phyloP scores from a whole-genome alignment of 352 stramenopile species.

The Thraustotheca clavata region DNA sequence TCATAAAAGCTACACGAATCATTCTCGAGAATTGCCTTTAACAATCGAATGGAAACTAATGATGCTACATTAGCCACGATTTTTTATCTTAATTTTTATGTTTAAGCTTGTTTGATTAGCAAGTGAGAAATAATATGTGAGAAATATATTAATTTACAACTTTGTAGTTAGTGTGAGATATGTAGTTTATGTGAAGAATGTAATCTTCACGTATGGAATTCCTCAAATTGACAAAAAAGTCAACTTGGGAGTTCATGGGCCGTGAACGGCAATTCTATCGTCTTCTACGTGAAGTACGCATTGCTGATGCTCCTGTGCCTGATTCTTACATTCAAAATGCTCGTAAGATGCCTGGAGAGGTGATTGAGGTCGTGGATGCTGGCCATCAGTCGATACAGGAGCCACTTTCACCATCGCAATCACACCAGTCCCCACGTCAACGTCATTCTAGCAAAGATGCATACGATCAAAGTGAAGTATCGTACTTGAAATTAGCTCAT shows the following conservation, averaged over 20 bases:
- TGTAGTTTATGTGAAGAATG: too few species aligned
- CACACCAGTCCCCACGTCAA: not conserved
- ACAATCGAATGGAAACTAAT: too few species aligned
- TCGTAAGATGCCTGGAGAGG: slow-evolving; percentile 11
- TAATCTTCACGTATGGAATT: too few species aligned
- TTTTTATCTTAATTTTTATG: too few species aligned
- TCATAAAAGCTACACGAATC: too few species aligned
- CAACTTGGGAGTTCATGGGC: not conserved
- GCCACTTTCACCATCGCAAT: slow-evolving; percentile 9
- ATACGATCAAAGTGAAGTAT: not conserved
- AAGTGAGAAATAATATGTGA: too few species aligned
- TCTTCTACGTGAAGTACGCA: slow-evolving; percentile 6
- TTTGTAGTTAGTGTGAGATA: too few species aligned
- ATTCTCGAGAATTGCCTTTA: too few species aligned
- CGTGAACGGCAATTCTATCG: slow-evolving; percentile 7
- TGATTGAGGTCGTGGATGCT: slow-evolving; percentile 15
- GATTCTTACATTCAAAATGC: slow-evolving; percentile 6
- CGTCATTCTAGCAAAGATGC: not conserved
- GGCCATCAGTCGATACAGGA: slow-evolving; percentile 2
- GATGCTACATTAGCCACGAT: too few species aligned
- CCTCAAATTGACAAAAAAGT: not conserved
- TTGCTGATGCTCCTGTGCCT: slow-evolving; percentile 2
- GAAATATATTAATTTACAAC: too few species aligned
- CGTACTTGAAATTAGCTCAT: slow-evolving; percentile 20
- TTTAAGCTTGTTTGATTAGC: too few species aligned